Conservation (phyloP, 225 moss, liverwort and hornwort genomes). For the Physcomitrium patens region DNA sequence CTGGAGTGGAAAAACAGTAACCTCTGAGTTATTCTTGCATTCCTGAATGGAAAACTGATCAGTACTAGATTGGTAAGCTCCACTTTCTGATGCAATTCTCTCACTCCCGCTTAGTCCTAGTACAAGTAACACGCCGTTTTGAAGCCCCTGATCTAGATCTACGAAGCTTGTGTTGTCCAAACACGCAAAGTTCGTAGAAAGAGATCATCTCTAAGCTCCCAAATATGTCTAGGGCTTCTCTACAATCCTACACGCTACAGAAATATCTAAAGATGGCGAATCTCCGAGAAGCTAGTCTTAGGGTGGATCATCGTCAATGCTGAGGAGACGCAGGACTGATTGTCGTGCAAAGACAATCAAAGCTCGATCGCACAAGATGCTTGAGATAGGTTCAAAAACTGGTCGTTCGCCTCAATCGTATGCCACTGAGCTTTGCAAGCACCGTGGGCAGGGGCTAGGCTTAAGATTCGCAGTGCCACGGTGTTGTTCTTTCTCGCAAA, state of each 20-base stretch:
- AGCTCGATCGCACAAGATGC: conserved; percentile 48
- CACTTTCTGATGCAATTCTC: not conserved
- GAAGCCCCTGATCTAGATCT: conserved; percentile 28
- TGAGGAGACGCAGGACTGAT: not conserved
- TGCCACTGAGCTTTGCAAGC: conserved; percentile 37
- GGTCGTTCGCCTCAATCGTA: conserved; percentile 21
- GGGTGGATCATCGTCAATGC: not conserved
- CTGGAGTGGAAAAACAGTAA: too few species aligned
- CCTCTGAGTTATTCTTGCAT: too few species aligned
- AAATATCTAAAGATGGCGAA: not conserved
- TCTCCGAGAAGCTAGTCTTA: not conserved
- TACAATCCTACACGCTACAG: not conserved
- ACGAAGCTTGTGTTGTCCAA: conserved; percentile 8
- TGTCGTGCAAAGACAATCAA: conserved; percentile 1
- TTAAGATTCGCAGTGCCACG: conserved; percentile 25
- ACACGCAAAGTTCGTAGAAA: not conserved
- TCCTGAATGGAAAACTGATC: conserved; percentile 15
- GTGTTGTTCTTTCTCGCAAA: conserved; percentile 30
- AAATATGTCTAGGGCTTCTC: not conserved
- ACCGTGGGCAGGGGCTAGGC: not conserved
- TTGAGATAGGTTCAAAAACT: conserved; percentile 39
- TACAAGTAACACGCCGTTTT: not conserved
- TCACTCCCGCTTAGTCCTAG: not conserved
- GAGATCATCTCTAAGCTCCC: conserved; percentile 5
- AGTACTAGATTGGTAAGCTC: conserved; percentile 3